phyloP scores from a whole-genome alignment of 108 stramenopile species.

The Chaetoceros muelleri region DNA sequence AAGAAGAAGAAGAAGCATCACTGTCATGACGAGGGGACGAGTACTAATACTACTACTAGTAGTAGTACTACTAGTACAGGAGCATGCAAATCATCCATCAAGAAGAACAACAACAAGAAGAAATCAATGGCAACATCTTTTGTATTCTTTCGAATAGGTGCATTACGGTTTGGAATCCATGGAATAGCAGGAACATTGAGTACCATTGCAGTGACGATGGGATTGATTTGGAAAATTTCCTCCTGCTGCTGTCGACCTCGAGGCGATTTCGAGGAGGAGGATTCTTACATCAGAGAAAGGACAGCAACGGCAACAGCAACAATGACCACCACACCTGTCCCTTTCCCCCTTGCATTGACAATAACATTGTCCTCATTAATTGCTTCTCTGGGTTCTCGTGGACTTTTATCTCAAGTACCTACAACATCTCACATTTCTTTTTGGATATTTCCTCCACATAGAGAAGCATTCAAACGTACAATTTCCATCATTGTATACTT shows the following conservation, averaged over 20 bases:
- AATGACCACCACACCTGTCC: neutral
- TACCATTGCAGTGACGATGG: neutral
- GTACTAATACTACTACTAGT: no score
- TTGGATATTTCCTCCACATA: slow-evolving; percentile 16
- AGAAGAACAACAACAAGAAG: no score
- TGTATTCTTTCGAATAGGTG: neutral
- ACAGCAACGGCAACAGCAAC: neutral
- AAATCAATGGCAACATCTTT: no score
- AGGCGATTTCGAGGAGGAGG: no score
- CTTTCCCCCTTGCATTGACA: neutral
- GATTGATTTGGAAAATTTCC: no score
- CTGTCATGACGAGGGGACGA: no score
- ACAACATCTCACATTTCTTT: neutral
- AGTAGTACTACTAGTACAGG: no score
- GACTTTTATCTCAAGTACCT: neutral
- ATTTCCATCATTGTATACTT: slow-evolving; percentile 13
- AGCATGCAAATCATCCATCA: no score
- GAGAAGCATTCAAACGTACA: slow-evolving; percentile 22
- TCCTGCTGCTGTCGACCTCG: no score
- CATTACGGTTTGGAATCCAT: neutral
- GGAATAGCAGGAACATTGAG: neutral
- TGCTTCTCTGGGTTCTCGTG: neutral
- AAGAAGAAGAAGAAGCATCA: no score
- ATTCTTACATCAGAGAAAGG: no score
- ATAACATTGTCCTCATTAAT: neutral